phyloP scores from a whole-genome alignment of 805 yeast genomes.

The Monosporozyma unispora region DNA sequence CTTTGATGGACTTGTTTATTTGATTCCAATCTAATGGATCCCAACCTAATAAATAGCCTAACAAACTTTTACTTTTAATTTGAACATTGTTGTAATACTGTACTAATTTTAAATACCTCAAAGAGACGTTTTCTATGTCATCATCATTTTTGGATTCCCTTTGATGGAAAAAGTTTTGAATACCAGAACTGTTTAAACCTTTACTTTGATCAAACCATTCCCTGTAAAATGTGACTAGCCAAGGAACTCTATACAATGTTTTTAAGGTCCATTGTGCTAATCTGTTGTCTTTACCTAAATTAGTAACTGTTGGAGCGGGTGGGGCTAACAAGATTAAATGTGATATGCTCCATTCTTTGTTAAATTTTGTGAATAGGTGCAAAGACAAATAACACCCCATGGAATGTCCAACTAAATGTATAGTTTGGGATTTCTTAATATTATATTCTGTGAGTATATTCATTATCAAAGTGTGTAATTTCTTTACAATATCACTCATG shows the following conservation, averaged over 20 bases:
- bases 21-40: constrained; percentile 19
- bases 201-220: constrained; percentile 23
- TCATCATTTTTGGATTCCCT: constrained; percentile 3
- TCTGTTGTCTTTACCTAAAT: constrained; percentile 10
- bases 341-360: constrained; percentile 7
- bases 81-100: constrained; percentile 25
- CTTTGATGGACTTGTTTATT: constrained; percentile 2
- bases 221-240: constrained; percentile 24
- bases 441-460: background rate
- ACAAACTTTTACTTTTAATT: constrained; percentile 21
- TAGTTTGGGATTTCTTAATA: background rate
- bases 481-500: constrained; percentile 11
- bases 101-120: constrained; percentile 20
- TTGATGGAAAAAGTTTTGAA: constrained; percentile 18
- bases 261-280: constrained; percentile 11
- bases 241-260: constrained; percentile 15
- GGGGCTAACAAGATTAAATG: constrained; percentile 40
- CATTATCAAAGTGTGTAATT: background rate
- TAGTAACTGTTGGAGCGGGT: constrained; percentile 30
- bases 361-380: constrained; percentile 34
- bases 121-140: background rate
- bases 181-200: constrained; percentile 27
- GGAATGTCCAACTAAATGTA: constrained; percentile 49
- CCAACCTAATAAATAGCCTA: constrained; percentile 28
- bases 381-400: constrained; percentile 57